A percentile compares a stretch with the other conserved stretches of the same genome.
These are phyloP conservation scores for Pholiota adiposa DNA, from an alignment of 1,284 basidiomycete species.

Conservation along the genomic window DNA sequence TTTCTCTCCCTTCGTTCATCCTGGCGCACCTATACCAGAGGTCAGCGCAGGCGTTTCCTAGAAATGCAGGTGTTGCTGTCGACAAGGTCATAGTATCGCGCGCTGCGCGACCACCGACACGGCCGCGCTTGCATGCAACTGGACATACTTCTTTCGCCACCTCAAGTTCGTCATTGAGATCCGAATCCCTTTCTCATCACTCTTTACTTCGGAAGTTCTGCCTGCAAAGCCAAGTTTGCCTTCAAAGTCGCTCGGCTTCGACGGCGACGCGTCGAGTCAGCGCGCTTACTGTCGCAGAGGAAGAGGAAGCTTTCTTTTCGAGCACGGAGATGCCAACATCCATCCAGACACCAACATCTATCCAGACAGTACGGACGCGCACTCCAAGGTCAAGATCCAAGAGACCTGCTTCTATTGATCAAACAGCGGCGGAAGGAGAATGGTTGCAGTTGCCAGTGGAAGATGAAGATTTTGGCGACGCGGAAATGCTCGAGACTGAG, in stretches of 20 bases:
- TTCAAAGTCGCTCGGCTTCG: neutral
- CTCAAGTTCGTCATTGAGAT: neutral
- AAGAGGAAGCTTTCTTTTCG: constrained; percentile 1
- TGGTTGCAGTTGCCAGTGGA: constrained; percentile 20
- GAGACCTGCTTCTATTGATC: neutral
- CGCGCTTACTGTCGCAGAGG: constrained; percentile 1
- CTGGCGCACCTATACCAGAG: constrained; percentile 20
- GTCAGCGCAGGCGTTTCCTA: constrained; percentile 7
- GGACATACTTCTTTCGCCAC: neutral
- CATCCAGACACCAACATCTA: neutral
- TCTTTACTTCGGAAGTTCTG: neutral
- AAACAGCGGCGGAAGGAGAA: constrained; percentile 22
- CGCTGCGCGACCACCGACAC: constrained; percentile 5
- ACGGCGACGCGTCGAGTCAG: constrained; percentile 6
- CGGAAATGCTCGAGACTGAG: neutral
- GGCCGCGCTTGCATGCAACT: neutral
- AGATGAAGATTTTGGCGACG: constrained; percentile 3
- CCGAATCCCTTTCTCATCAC: neutral
- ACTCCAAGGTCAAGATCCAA: neutral
- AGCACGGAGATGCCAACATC: neutral
- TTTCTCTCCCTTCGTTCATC: constrained; percentile 12
- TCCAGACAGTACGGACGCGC: neutral
- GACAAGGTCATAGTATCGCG: constrained; percentile 8
- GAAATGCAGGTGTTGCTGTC: constrained; percentile 9
- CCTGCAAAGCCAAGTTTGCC: neutral